These are phyloP conservation scores for Zygnema circumcarinatum DNA, from an alignment of 139 green algal genomes.

Conservation along the genomic window DNA sequence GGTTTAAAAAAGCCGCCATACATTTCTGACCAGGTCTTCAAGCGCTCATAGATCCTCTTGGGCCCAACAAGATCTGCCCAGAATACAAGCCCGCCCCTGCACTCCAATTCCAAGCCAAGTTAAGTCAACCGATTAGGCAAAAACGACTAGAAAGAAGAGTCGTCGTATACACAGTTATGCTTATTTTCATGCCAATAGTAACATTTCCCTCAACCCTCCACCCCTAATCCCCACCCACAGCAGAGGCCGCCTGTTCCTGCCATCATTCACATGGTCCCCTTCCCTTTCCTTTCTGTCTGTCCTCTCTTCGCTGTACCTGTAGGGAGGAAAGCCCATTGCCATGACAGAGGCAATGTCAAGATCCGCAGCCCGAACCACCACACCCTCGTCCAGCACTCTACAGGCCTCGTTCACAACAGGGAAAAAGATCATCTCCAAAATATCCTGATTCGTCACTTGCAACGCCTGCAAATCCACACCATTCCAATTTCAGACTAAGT, in stretches of 20 bases:
- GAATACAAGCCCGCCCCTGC: conserved; percentile 55
- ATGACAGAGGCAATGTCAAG: conserved; percentile 96
- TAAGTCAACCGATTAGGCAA: conserved; percentile 1
- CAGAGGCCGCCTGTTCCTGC: not conserved
- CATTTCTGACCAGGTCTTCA: conserved; percentile 46
- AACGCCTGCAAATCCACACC: conserved; percentile 53
- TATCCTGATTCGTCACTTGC: conserved; percentile 76
- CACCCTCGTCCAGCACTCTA: conserved; percentile 76
- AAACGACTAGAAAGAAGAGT: conserved; percentile 12
- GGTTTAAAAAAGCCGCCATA: conserved; percentile 60
- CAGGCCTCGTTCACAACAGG: conserved; percentile 89
- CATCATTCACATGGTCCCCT: no score
- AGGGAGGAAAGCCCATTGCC: conserved; percentile 95
- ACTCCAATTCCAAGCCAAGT: conserved; percentile 10
- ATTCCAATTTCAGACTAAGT: no score
- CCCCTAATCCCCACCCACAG: no score
- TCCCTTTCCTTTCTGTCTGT: not conserved
- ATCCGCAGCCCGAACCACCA: conserved; percentile 95
- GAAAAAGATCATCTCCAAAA: conserved; percentile 98
- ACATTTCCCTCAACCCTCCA: no score
- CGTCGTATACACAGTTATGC: no score
- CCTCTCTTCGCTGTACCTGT: conserved; percentile 60
- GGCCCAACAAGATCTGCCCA: conserved; percentile 51
- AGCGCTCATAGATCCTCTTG: conserved; percentile 46
- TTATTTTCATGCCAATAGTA: no score